Base-by-base conservation (phyloP, 2,329 filamentous ascomycete species). In the Amauroascus verrucosus region DNA sequence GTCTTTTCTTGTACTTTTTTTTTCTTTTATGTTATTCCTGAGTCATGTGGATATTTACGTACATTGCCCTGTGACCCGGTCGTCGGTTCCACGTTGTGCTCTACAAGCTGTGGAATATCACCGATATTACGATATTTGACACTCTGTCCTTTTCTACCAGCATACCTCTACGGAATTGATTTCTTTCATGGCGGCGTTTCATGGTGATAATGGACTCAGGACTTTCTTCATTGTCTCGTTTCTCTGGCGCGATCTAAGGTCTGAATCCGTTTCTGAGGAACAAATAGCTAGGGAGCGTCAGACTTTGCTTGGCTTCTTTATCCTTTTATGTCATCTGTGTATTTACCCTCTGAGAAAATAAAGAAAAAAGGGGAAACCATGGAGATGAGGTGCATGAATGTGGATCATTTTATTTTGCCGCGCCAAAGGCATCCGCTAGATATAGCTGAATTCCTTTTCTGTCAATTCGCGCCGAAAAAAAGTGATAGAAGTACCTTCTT, bases 201-300 rank as follows among this genome's bases (percentile, higher is more conserved):
- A 45, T 28, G 50, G 32, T 30, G 43, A 52, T 38, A 41, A 38
- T 30, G 41, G 50, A 33, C 7, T 20, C 22, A 28, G 2, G 13
- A 20, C 14, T 18, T 38, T 33, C n/a, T 37, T 9, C 30, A 46
- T 13, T 46, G 20, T 52, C 22, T 37, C 30, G 30, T 28, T 52
- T 40, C 32, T 37, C 41, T 28, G 20, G 11, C 41, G 50, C 50
- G 50, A 52, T 45, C 30, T 20, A 52, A 46, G 50, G 50, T 26
- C 16, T 52, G 37, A 4, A 41, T 43, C 8, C 35, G 14, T 24
- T 52, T 38, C 20, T 30, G 7, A 46, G 26, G 40, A 30, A n/a
- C 24, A 49, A n/a, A 38, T 40, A 26, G 38, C 44, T 26, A 38
- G 38, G 48, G 48, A 33, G 9, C 16, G 26, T 22, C 13, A 43